Conservation (phyloP, 2,329 filamentous ascomycete species). For the Myriosclerotinia duriaeana region DNA sequence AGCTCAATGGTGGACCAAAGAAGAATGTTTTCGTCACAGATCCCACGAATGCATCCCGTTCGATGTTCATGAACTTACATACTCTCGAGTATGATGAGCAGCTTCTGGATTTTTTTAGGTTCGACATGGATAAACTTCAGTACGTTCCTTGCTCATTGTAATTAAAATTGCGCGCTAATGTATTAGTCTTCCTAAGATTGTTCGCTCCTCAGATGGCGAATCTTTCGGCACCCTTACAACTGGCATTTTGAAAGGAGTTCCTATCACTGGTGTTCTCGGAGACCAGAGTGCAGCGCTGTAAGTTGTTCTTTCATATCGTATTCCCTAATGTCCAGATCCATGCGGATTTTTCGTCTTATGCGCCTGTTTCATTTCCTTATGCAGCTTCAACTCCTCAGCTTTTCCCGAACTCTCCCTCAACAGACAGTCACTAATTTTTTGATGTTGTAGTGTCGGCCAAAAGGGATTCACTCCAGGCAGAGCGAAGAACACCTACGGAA, state of each 20-base stretch:
- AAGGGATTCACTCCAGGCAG: constrained; percentile 72
- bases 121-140: constrained; percentile 54
- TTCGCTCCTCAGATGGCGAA: constrained; percentile 67
- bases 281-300: constrained; percentile 75
- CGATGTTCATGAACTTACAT: constrained; percentile 91
- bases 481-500: constrained; percentile 85
- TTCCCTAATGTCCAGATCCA: no score
- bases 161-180: not conserved
- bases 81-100: constrained; percentile 77
- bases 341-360: no score
- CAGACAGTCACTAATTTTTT: no score
- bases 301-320: no score
- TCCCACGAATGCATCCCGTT: constrained; percentile 82
- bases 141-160: not conserved
- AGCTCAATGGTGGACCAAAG: constrained; percentile 71
- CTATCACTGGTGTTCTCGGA: constrained; percentile 74
- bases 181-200: constrained; percentile 68
- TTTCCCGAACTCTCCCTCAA: no score
- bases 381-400: no score
- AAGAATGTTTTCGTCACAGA: constrained; percentile 75
- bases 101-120: constrained; percentile 75
- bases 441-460: constrained; percentile 58
- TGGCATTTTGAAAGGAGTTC: constrained; percentile 64
- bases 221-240: constrained; percentile 65
- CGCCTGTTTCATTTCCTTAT: no score